Evolutionary conservation across 179 eudicot species (phyloP).

Genomic region (Carnegiea gigantea): DNA sequence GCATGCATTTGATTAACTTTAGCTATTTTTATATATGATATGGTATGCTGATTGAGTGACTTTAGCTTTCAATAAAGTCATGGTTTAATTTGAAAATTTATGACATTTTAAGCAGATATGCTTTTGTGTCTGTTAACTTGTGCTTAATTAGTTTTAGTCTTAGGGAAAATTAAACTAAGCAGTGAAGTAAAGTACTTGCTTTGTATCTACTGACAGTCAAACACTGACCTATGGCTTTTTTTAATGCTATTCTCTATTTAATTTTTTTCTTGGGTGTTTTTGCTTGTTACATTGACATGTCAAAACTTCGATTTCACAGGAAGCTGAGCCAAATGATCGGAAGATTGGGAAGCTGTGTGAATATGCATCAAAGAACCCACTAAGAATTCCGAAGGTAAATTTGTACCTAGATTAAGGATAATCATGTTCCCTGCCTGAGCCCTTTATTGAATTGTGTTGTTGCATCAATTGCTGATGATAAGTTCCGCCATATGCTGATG

Average conservation of each 20-base stretch:
- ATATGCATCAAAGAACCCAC: slow-evolving; percentile 74
- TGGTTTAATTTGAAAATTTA: background rate
- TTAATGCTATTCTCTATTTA: background rate
- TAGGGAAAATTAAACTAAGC: background rate
- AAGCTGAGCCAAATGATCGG: slow-evolving; percentile 80
- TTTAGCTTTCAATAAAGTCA: background rate
- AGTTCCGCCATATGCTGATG: background rate
- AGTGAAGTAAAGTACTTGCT: background rate
- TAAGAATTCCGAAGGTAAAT: slow-evolving; percentile 79
- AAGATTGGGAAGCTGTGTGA: slow-evolving; percentile 90
- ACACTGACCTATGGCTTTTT: background rate
- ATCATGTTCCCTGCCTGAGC: background rate
- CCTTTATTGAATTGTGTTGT: background rate
- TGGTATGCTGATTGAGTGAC: background rate
- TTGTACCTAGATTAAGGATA: background rate
- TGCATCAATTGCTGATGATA: background rate
- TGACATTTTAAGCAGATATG: background rate
- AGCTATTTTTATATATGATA: background rate
- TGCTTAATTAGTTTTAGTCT: background rate
- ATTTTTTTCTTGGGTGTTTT: background rate
- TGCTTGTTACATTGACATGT: background rate
- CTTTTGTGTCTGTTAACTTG: background rate
- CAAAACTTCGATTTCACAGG: slow-evolving; percentile 37
- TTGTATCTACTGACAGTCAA: background rate
- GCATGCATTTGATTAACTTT: background rate